Conservation (phyloP, 495 filamentous ascomycete genomes). For the Aspergillus panamensis region DNA sequence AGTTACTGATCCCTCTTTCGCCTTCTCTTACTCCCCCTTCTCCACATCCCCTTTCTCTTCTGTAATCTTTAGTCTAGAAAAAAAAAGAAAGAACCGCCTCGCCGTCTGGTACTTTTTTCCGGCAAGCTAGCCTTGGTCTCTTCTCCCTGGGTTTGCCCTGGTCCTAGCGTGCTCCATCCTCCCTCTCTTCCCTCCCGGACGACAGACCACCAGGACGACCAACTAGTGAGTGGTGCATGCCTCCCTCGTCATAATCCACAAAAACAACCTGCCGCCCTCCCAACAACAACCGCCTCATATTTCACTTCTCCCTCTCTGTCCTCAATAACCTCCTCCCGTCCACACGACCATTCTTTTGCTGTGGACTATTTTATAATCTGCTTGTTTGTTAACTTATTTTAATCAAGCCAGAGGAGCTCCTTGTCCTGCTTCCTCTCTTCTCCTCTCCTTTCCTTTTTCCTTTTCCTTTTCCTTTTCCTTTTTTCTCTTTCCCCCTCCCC, state of each 20-base stretch:
- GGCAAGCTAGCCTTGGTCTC: neutral
- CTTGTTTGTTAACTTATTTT: slow-evolving; percentile 12
- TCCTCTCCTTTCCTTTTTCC: slow-evolving; percentile 12
- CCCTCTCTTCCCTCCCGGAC: slow-evolving; percentile 5
- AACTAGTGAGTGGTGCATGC: slow-evolving; percentile 18
- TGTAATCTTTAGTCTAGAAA: neutral
- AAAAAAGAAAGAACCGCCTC: neutral
- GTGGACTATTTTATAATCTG: slow-evolving; percentile 17
- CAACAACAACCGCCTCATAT: slow-evolving; percentile 13
- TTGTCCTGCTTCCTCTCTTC: slow-evolving; percentile 8
- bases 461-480: slow-evolving; percentile 32
- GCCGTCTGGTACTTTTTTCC: neutral
- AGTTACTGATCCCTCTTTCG: slow-evolving; percentile 13
- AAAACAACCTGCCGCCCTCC: slow-evolving; percentile 20
- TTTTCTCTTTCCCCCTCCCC: slow-evolving; percentile 25
- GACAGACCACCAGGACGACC: neutral
- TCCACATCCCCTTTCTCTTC: neutral
- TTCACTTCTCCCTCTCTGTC: slow-evolving; percentile 3
- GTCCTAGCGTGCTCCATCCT: slow-evolving; percentile 3
- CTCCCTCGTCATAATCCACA: slow-evolving; percentile 25
- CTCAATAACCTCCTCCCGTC: slow-evolving; percentile 1
- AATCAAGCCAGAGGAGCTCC: slow-evolving; percentile 14
- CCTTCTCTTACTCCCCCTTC: neutral
- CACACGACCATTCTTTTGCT: slow-evolving; percentile 18
- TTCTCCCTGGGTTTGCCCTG: slow-evolving; percentile 1